Percentiles rank a stretch among this genome's conserved stretches.
Conservation (phyloP, 257 asterid genomes). For the Solanum neorickii region DNA sequence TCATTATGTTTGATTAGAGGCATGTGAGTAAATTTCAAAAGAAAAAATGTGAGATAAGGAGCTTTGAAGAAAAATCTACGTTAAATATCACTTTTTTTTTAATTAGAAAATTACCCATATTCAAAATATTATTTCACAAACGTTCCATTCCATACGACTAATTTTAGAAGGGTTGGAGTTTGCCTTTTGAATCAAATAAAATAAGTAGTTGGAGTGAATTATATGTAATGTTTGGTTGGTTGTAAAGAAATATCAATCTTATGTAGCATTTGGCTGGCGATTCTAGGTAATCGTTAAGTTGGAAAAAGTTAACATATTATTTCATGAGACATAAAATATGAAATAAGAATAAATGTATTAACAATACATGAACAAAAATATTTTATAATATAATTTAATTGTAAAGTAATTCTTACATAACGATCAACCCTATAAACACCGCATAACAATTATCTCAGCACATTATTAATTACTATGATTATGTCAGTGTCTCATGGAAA, state of each 20-base stretch:
- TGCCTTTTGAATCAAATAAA: background rate
- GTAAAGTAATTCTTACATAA: background rate
- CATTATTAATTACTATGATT: no score
- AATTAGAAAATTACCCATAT: background rate
- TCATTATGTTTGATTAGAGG: background rate
- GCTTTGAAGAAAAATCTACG: background rate
- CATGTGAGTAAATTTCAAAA: no score
- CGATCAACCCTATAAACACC: background rate
- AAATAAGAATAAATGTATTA: background rate
- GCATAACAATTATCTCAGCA: background rate
- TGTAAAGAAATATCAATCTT: background rate
- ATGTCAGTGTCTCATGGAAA: no score
- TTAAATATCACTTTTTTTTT: no score
- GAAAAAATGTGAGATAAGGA: background rate
- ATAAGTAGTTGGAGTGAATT: background rate
- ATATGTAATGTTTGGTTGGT: no score
- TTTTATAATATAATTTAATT: no score
- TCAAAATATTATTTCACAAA: background rate
- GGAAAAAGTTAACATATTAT: background rate
- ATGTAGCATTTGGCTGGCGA: background rate
- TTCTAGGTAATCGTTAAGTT: background rate
- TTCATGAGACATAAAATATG: background rate
- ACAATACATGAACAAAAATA: background rate
- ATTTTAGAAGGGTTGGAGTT: background rate
- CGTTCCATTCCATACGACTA: background rate